These are phyloP conservation scores for Mortierella sp. DNA, from an alignment of 371 early-diverging fungal species.

Conservation along the genomic window DNA sequence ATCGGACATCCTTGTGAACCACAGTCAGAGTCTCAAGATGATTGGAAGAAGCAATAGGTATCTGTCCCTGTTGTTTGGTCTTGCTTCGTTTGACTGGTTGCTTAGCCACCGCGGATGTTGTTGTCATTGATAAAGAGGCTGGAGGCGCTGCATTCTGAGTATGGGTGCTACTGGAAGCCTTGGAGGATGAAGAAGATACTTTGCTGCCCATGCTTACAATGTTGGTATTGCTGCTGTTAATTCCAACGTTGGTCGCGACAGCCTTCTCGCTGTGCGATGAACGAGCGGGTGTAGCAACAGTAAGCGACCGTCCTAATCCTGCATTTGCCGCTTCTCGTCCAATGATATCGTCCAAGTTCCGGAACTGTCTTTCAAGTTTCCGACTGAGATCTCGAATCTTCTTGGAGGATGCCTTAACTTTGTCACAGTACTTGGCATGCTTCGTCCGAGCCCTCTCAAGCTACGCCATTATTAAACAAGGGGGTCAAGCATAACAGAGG, in stretches of 20 bases:
- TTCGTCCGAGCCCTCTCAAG: constrained; percentile 36
- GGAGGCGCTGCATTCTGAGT: neutral
- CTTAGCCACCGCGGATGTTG: neutral
- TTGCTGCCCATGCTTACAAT: too few species aligned
- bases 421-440: constrained; percentile 40
- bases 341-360: constrained; percentile 9
- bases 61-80: neutral
- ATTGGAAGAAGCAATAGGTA: constrained; percentile 14
- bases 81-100: constrained; percentile 1
- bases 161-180: neutral
- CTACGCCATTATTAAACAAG: too few species aligned
- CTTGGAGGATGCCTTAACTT: constrained; percentile 21
- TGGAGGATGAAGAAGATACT: neutral
- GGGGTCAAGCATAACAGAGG: neutral
- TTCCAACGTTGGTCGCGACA: neutral
- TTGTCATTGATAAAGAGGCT: neutral
- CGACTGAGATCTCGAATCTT: constrained; percentile 31
- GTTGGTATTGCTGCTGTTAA: neutral
- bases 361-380: constrained; percentile 32
- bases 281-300: neutral
- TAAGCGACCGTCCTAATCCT: neutral
- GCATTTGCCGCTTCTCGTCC: neutral
- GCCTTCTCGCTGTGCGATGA: neutral
- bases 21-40: constrained; percentile 40
- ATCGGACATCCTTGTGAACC: constrained; percentile 24